Percentiles rank a stretch among this genome's conserved stretches.
Evolutionary conservation across 2,329 filamentous ascomycete genomes (phyloP).

Genomic region (Sclerotinia borealis): DNA sequence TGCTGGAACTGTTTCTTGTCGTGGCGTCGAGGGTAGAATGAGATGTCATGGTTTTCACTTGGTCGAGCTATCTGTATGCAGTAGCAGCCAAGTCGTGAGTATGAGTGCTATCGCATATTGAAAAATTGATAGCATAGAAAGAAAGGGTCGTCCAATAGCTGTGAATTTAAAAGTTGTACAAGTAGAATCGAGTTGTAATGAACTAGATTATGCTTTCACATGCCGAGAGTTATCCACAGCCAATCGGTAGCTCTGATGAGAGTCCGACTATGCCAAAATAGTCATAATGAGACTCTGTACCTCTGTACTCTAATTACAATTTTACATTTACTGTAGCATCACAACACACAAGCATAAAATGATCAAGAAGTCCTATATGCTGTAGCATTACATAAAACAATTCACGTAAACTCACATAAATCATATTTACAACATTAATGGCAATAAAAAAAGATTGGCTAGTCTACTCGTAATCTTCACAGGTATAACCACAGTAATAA

Average conservation of each 20-base stretch:
- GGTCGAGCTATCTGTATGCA: slow-evolving; percentile 11
- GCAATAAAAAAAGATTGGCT: slow-evolving; percentile 4
- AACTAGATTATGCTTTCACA: slow-evolving; percentile 2
- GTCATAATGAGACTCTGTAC: neutral
- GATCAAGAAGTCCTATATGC: neutral
- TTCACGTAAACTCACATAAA: neutral
- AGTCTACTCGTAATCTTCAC: slow-evolving; percentile 10
- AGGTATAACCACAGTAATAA: slow-evolving; percentile 5
- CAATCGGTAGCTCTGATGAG: neutral
- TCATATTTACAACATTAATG: neutral
- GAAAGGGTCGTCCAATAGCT: neutral
- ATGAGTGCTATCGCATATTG: slow-evolving; percentile 15
- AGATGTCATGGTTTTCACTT: slow-evolving; percentile 25
- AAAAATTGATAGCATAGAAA: neutral
- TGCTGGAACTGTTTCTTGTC: slow-evolving; percentile 24
- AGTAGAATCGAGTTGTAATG: no score
- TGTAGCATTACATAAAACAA: no score
- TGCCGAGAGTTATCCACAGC: slow-evolving; percentile 1
- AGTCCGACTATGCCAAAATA: neutral
- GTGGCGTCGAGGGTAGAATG: slow-evolving; percentile 15
- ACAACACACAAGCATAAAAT: neutral
- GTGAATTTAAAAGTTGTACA: neutral
- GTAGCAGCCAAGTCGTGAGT: slow-evolving; percentile 12
- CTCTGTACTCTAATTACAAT: no score
- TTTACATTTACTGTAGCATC: neutral